These are phyloP conservation scores for Tolypocladium ovalisporum DNA, from an alignment of 2,329 filamentous ascomycete species.

Conservation along the genomic window DNA sequence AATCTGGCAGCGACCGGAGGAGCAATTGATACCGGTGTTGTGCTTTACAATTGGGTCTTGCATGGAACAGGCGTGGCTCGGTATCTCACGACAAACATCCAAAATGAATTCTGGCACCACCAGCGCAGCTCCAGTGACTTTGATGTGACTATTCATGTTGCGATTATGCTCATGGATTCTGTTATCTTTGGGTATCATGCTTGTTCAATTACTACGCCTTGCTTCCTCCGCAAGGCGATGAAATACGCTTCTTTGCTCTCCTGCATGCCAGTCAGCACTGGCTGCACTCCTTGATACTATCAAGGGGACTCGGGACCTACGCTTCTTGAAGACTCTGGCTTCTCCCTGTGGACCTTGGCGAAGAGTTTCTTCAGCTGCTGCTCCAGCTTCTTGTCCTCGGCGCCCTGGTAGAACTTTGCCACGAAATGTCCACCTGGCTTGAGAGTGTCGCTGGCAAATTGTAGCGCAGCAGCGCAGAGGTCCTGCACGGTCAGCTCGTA, in stretches of 20 bases:
- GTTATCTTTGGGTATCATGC: neutral
- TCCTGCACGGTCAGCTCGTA: constrained; percentile 47
- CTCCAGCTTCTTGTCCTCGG: constrained; percentile 75
- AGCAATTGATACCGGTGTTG: constrained; percentile 17
- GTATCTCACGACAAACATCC: constrained; percentile 27
- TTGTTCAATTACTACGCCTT: constrained; percentile 17
- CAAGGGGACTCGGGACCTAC: constrained; percentile 37
- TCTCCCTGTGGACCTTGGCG: constrained; percentile 69
- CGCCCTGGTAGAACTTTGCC: constrained; percentile 94
- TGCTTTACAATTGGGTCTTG: constrained; percentile 24
- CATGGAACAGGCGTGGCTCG: constrained; percentile 36
- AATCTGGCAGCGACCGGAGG: constrained; percentile 6
- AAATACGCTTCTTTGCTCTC: constrained; percentile 69
- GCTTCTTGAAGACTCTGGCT: constrained; percentile 80
- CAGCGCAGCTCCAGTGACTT: neutral
- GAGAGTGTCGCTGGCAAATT: constrained; percentile 77
- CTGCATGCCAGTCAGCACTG: constrained; percentile 8
- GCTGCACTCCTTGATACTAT: neutral
- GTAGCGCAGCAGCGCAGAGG: constrained; percentile 74
- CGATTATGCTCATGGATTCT: neutral
- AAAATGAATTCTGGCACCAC: constrained; percentile 16
- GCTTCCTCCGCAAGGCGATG: constrained; percentile 63
- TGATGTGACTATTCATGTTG: too few species aligned
- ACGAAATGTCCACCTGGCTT: constrained; percentile 79
- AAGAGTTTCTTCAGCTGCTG: constrained; percentile 66